phyloP scores from a whole-genome alignment of 352 stramenopile genomes.

The Globisporangium orthogonon region DNA sequence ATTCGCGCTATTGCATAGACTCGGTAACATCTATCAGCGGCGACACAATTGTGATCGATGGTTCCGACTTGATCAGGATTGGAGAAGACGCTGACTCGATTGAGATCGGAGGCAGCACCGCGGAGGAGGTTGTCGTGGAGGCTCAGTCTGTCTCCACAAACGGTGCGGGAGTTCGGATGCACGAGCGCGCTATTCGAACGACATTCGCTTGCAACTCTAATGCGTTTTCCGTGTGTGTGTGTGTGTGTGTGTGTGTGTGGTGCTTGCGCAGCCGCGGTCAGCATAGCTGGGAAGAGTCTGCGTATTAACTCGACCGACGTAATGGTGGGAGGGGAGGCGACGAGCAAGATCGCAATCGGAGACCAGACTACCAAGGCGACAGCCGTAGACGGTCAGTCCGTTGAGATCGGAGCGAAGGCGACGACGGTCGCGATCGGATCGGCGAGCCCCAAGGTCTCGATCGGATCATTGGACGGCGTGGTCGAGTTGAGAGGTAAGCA shows the following conservation, averaged over 20 bases:
- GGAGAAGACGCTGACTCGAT: constrained; percentile 7
- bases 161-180: constrained; percentile 12
- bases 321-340: constrained; percentile 25
- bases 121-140: constrained; percentile 16
- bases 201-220: background rate
- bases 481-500: constrained; percentile 24
- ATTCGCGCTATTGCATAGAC: background rate
- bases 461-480: constrained; percentile 23
- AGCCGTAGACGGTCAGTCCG: constrained; percentile 7
- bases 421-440: constrained; percentile 26
- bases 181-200: background rate
- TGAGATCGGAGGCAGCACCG: constrained; percentile 10
- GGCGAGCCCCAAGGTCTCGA: constrained; percentile 21
- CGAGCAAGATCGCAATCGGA: constrained; percentile 27
- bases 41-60: constrained; percentile 5
- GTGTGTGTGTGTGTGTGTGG: background rate
- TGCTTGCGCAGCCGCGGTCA: constrained; percentile 16
- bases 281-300: constrained; percentile 18
- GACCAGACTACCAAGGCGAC: constrained; percentile 15
- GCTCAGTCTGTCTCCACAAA: constrained; percentile 13
- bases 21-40: constrained; percentile 4
- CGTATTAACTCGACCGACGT: constrained; percentile 21
- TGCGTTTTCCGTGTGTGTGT: background rate
- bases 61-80: background rate
- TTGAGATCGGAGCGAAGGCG: constrained; percentile 21